phyloP scores from a whole-genome alignment of 495 filamentous ascomycete genomes.

The Aspergillus asperescens region DNA sequence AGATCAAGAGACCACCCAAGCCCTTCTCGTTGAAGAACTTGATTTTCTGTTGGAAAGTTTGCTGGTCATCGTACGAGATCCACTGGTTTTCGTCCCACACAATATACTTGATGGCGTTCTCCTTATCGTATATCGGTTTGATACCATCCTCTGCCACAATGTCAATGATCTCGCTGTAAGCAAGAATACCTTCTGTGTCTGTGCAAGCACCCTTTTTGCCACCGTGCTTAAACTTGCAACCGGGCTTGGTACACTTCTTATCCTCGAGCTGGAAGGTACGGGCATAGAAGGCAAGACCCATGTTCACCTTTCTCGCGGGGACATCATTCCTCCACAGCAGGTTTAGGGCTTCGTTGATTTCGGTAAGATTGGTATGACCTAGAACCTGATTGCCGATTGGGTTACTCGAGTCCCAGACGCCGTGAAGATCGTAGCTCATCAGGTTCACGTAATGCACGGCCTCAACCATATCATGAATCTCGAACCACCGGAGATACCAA shows the following conservation, averaged over 20 bases:
- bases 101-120: conserved; percentile 25
- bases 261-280: conserved; percentile 15
- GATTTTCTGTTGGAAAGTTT: conserved; percentile 37
- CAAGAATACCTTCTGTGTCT: conserved; percentile 21
- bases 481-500: conserved; percentile 26
- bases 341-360: not conserved
- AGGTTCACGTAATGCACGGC: conserved; percentile 48
- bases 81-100: conserved; percentile 36
- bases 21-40: conserved; percentile 33
- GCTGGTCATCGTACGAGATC: conserved; percentile 38
- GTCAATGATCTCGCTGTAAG: conserved; percentile 24
- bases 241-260: conserved; percentile 22
- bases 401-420: conserved; percentile 11
- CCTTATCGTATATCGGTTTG: conserved; percentile 17
- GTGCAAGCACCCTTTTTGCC: conserved; percentile 25
- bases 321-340: not conserved
- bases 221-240: conserved; percentile 18
- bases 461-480: conserved; percentile 33
- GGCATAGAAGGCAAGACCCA: conserved; percentile 2
- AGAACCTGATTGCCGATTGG: conserved; percentile 8
- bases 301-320: not conserved
- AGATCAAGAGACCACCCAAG: conserved; percentile 37
- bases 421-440: conserved; percentile 46
- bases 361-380: conserved; percentile 2
- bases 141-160: conserved; percentile 21